Conservation (phyloP, 768 basidiomycete species). For the Filobasidium floriforme region DNA sequence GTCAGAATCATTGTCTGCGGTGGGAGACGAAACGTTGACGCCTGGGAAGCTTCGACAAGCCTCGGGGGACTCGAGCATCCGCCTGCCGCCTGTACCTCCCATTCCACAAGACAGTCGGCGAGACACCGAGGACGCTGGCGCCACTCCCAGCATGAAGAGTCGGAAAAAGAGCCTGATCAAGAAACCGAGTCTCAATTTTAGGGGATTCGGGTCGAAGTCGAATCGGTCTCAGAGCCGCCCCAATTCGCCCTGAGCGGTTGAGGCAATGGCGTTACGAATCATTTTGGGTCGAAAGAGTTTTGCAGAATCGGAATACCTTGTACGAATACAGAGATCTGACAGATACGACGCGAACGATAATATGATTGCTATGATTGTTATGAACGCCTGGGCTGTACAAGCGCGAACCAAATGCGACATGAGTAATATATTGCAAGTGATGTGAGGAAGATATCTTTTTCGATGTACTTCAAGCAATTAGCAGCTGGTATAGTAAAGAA, state of each 20-base stretch:
- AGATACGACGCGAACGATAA: too few relatives aligned
- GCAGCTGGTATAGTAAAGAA: too few relatives aligned
- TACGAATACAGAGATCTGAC: too few relatives aligned
- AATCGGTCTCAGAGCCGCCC: background rate
- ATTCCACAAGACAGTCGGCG: background rate
- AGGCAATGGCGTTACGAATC: background rate
- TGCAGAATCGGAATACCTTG: background rate
- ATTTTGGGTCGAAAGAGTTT: background rate
- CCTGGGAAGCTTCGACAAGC: background rate
- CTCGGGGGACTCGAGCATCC: background rate
- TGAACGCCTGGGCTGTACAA: too few relatives aligned
- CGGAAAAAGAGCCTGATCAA: conserved; percentile 5
- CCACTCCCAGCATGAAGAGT: conserved; percentile 1
- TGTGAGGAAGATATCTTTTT: too few relatives aligned
- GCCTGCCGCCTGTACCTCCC: background rate
- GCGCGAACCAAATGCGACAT: too few relatives aligned
- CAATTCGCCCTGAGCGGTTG: background rate
- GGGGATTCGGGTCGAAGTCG: background rate
- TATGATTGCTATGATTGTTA: too few relatives aligned
- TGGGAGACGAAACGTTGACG: background rate
- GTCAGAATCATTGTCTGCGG: background rate
- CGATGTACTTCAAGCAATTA: too few relatives aligned
- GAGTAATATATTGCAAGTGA: too few relatives aligned
- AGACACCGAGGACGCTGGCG: background rate
- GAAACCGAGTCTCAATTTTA: conserved; percentile 7